phyloP scores from a whole-genome alignment of 2,329 filamentous ascomycete genomes.

The Talaromyces pinophilus region DNA sequence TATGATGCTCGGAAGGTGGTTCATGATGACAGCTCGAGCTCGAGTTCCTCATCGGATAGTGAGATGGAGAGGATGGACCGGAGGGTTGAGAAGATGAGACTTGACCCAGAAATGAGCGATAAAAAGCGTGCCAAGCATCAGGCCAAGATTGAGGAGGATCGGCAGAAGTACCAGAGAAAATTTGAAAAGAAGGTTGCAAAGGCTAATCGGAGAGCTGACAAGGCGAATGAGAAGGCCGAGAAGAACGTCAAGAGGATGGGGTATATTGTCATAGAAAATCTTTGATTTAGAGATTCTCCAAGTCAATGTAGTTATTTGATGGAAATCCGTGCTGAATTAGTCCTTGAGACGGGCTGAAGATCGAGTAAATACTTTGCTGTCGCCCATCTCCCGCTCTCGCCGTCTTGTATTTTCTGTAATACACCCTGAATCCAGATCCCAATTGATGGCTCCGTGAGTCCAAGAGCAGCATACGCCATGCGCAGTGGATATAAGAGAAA shows the following conservation, averaged over 20 bases:
- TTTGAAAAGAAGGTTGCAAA: constrained; percentile 3
- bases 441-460: neutral
- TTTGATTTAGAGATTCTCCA: neutral
- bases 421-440: constrained; percentile 15
- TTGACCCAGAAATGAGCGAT: neutral
- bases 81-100: neutral
- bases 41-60: neutral
- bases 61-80: neutral
- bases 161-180: neutral
- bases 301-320: neutral
- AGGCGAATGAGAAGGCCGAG: neutral
- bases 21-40: neutral
- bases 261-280: constrained; percentile 19
- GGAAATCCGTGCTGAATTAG: neutral
- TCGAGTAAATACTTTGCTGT: constrained; percentile 18
- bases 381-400: constrained; percentile 17
- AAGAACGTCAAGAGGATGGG: constrained; percentile 16
- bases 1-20: constrained; percentile 3
- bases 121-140: neutral
- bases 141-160: neutral
- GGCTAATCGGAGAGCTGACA: neutral
- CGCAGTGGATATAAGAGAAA: constrained; percentile 16
- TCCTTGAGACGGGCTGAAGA: neutral
- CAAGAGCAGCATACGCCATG: constrained; percentile 18
- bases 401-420: constrained; percentile 12